Evolutionary conservation across 2,329 filamentous ascomycete species (phyloP).

Genomic region (Xylaria sp.): DNA sequence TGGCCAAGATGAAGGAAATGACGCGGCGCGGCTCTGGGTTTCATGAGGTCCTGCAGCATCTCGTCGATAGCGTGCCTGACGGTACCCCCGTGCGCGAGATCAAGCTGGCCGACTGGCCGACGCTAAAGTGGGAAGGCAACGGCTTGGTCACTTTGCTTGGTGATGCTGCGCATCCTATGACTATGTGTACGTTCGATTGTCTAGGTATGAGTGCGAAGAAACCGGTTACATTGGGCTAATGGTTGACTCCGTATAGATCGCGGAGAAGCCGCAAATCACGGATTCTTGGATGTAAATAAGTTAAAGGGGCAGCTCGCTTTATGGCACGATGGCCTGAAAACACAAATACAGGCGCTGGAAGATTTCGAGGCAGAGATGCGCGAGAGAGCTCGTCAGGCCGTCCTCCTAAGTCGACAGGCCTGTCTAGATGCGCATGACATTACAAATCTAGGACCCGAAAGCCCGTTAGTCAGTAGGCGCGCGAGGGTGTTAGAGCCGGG

Average conservation of each 20-base stretch:
- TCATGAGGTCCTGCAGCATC: slow-evolving; percentile 8
- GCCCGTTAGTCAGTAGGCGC: slow-evolving; percentile 23
- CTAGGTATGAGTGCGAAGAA: background rate
- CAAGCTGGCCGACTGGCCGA: slow-evolving; percentile 26
- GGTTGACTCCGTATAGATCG: background rate
- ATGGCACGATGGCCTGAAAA: slow-evolving; percentile 17
- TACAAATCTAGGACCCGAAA: slow-evolving; percentile 8
- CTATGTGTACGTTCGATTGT: slow-evolving; percentile 20
- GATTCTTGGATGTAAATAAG: slow-evolving; percentile 12
- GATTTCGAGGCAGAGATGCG: slow-evolving; percentile 25
- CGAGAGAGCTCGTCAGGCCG: slow-evolving; percentile 10
- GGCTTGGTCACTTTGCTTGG: slow-evolving; percentile 23
- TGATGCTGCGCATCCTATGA: slow-evolving; percentile 30
- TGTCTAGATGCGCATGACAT: slow-evolving; percentile 30
- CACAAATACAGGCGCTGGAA: slow-evolving; percentile 7
- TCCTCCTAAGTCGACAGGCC: slow-evolving; percentile 25
- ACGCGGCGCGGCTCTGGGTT: slow-evolving; percentile 12
- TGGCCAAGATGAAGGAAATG: slow-evolving; percentile 24
- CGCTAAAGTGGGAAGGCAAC: slow-evolving; percentile 16
- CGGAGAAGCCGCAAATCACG: slow-evolving; percentile 25
- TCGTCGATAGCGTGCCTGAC: slow-evolving; percentile 12
- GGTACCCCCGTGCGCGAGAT: slow-evolving; percentile 24
- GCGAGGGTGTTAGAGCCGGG: slow-evolving; percentile 16
- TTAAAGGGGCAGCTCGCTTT: slow-evolving; percentile 15
- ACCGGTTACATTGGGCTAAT: background rate